Evolutionary conservation across 2,329 filamentous ascomycete genomes (phyloP).

Genomic region (Fusarium brachygibbosum): DNA sequence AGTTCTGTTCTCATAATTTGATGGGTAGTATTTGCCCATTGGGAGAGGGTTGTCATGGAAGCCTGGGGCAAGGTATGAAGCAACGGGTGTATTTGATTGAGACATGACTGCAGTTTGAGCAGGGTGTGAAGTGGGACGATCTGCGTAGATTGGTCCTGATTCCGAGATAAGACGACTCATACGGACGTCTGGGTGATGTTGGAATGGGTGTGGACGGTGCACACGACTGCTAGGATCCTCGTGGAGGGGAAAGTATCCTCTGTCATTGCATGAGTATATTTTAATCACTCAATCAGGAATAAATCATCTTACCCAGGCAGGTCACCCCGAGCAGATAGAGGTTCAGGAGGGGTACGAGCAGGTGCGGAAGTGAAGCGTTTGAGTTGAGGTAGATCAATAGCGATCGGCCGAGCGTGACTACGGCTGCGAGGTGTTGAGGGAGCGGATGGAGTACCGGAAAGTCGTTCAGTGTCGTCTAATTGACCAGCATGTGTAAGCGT

Average conservation of each 20-base stretch:
- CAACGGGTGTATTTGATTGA: slow-evolving; percentile 59
- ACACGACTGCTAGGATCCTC: slow-evolving; percentile 65
- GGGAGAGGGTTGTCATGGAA: slow-evolving; percentile 63
- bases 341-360: slow-evolving; percentile 61
- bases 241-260: slow-evolving; percentile 72
- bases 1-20: slow-evolving; percentile 67
- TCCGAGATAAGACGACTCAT: slow-evolving; percentile 56
- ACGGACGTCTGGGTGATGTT: slow-evolving; percentile 55
- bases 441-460: slow-evolving; percentile 37
- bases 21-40: slow-evolving; percentile 74
- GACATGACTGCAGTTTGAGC: slow-evolving; percentile 37
- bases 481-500: slow-evolving; percentile 30
- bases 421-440: slow-evolving; percentile 42
- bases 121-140: slow-evolving; percentile 49
- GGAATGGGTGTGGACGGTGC: slow-evolving; percentile 66
- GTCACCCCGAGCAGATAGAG: slow-evolving; percentile 70
- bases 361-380: slow-evolving; percentile 58
- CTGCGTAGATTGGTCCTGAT: slow-evolving; percentile 46
- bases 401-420: slow-evolving; percentile 62
- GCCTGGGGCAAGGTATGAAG: slow-evolving; percentile 66
- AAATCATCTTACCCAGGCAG: slow-evolving; percentile 65
- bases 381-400: slow-evolving; percentile 63
- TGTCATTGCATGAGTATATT: slow-evolving; percentile 48
- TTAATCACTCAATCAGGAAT: neutral
- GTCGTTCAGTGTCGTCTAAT: slow-evolving; percentile 39